Base-by-base conservation (phyloP, 2,329 filamentous ascomycete species). In the Cadophora sp. region DNA sequence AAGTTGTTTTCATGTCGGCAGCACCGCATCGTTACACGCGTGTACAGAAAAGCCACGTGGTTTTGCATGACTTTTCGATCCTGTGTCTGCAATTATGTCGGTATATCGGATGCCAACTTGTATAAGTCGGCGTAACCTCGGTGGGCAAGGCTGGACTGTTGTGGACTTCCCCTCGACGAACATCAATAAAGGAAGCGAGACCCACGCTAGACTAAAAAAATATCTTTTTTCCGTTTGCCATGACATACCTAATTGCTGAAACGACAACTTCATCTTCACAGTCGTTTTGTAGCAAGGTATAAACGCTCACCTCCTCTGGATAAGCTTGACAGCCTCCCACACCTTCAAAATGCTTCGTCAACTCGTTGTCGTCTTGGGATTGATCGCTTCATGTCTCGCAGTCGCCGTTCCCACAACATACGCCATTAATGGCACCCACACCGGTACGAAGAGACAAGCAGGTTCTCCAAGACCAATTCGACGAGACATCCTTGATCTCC, bases 401-500 rank as follows among this genome's bases (percentile, higher is more conserved):
- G 31, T 22, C 26, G 59, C 68, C 16, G 31, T 29, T 19, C 37
- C 58, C 12, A 51, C 65, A 34, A 22, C 19, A 55, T 50, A 50
- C 59, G 34, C 58, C 56, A 66, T 74, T 27, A 63, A 61, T 3
- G 74, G 73, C n/a, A 51, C 71, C 29, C 70, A 72, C 19, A 74
- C 72, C 22, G 73, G 72, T 14, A 53, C 69, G 26, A 58, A 61
- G 34, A 56, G 61, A 60, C 53, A 63, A 68, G 63, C 68, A 26
- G 70, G 72, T 14, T 68, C 68, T 9, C 61, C 43, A 19, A 34
- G 73, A 56, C 74, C 74, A 22, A 46, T 67, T 11, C 71, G 75
- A 66, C 65, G 65, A 9, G 71, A 76, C 31, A 73, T 76, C 27
- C 27, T 70, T 3, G 70, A 74, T 64, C 66, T 76, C 8, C 67